Evolutionary conservation across 192 early-diverging fungal species (phyloP).

Genomic region (Linderina pennispora): DNA sequence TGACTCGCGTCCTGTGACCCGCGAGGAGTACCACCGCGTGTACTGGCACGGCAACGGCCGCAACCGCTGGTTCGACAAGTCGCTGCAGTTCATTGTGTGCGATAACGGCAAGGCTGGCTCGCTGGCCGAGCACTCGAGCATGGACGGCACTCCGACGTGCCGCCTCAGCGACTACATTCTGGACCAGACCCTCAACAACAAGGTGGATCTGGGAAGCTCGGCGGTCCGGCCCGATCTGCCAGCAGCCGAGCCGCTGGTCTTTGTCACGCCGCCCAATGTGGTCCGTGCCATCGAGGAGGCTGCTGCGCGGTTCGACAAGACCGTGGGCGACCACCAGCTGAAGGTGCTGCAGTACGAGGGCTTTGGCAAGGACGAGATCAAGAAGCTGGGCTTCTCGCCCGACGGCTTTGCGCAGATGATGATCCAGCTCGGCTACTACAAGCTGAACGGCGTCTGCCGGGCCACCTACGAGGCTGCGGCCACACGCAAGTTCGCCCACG

Average conservation of each 20-base stretch:
- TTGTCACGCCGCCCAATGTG: constrained; percentile 60
- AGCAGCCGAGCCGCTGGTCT: constrained; percentile 62
- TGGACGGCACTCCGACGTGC: constrained; percentile 92
- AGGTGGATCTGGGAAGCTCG: constrained; percentile 66
- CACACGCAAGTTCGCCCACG: constrained; percentile 84
- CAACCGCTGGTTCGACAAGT: constrained; percentile 98
- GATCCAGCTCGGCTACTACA: constrained; percentile 96
- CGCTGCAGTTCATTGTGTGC: constrained; percentile 93
- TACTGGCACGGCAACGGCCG: constrained; percentile 96
- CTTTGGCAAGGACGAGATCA: constrained; percentile 94
- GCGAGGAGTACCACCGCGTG: constrained; percentile 78
- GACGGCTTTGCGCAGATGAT: constrained; percentile 85
- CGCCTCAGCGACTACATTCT: constrained; percentile 81
- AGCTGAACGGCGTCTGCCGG: constrained; percentile 71
- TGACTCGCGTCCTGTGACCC: constrained; percentile 77
- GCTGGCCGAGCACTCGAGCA: constrained; percentile 85
- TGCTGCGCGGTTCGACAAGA: constrained; percentile 69
- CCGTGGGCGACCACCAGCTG: constrained; percentile 78
- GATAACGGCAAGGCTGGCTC: constrained; percentile 98
- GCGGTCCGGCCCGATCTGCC: constrained; percentile 54
- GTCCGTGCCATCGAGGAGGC: constrained; percentile 60
- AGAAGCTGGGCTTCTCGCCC: constrained; percentile 73
- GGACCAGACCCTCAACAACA: constrained; percentile 49
- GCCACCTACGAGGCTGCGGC: constrained; percentile 92
- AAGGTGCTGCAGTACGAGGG: constrained; percentile 75